phyloP scores from a whole-genome alignment of 1,284 basidiomycete genomes.

The Psilocybe mexicana region DNA sequence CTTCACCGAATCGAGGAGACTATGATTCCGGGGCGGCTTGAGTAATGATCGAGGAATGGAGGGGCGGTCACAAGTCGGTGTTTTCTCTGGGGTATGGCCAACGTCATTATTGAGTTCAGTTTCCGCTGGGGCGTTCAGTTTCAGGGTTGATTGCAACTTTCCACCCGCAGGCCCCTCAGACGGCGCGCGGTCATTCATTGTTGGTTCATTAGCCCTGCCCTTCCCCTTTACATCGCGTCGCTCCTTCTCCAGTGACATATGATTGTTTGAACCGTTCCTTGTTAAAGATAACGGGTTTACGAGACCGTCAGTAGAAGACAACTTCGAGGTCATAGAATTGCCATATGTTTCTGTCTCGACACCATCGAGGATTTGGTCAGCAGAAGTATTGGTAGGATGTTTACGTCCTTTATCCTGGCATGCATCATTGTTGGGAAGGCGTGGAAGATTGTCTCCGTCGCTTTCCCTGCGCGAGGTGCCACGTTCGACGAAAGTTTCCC shows the following conservation, averaged over 20 bases:
- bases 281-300: constrained; percentile 7
- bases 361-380: constrained; percentile 4
- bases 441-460: constrained; percentile 3
- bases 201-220: constrained; percentile 7
- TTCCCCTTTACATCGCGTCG: constrained; percentile 25
- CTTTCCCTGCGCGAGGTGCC: constrained; percentile 1
- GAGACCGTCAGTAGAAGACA: constrained; percentile 4
- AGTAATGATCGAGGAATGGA: constrained; percentile 3
- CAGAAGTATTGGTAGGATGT: constrained; percentile 3
- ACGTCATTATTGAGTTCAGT: constrained; percentile 2
- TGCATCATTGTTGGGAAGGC: not conserved
- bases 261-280: constrained; percentile 2
- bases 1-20: constrained; percentile 49
- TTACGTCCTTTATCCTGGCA: constrained; percentile 10
- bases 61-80: not conserved
- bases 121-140: constrained; percentile 1
- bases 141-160: not conserved
- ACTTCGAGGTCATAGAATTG: not conserved
- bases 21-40: constrained; percentile 35
- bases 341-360: constrained; percentile 4
- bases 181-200: not conserved
- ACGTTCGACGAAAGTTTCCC: not conserved
- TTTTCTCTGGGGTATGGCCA: not conserved
- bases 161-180: constrained; percentile 1
- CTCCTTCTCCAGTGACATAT: not conserved